Evolutionary conservation across 2,329 filamentous ascomycete species (phyloP), one percentile per base, ranked within the genome.

Genomic region (Hypoxylon sp.): DNA sequence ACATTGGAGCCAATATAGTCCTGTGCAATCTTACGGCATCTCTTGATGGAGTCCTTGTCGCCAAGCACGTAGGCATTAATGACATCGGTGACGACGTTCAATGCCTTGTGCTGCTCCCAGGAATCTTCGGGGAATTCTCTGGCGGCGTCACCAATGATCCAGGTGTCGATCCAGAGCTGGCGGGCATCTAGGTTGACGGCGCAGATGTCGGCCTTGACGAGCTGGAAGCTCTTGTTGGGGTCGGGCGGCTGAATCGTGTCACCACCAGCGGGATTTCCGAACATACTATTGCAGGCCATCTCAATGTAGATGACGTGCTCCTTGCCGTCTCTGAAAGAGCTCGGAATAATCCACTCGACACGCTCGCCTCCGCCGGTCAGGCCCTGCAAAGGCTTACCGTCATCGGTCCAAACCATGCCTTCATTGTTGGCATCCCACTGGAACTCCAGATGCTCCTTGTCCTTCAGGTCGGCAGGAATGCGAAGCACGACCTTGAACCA

Each of bases 211-310:
- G 93, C 94, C 63, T 87, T 88, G 61, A 79, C 77, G 51, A 99
- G 82, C 55, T 82, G 83, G 73, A 89, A 99, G 72, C 89, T 90
- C 68, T 83, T 89, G 79, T 97, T 86, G n/a, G 91, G 90, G 58
- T 89, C 82, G 0, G 95, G 95, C 11, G 95, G 92, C 72, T 96
- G 91, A 66, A 97, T 98, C 26, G 83, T 86, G 73, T 96, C 91
- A 17, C 89, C 88, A 17, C 89, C 89, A 0, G 89, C 83, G 0
- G 92, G 89, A 73, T 97, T 97, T 67, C 95, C 95, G 77, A 98
- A 98, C 93, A 98, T 98, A 74, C 89, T 88, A 74, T 99, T 99
- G 78, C 95, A 98, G 17, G 95, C 95, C 91, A 98, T 97, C 78
- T 99, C 95, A 64, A 99, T 88, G 74, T 97, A 99, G 69, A 99